Base-by-base conservation (phyloP, 345 rosid genomes). In the Bruguiera sexangula region DNA sequence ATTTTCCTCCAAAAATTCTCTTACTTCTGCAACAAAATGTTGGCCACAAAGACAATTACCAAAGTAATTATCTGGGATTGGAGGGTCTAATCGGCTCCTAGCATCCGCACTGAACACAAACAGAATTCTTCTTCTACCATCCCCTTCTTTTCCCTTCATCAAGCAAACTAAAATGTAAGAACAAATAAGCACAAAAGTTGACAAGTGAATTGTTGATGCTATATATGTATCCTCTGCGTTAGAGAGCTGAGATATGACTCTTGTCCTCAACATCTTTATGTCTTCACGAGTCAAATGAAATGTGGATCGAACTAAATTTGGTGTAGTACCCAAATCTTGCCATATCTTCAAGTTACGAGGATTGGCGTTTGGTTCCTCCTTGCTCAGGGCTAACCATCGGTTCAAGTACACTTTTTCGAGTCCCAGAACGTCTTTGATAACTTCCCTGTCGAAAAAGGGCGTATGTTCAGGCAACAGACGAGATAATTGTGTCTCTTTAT, bases 271-370 rank as follows among this genome's bases (percentile, higher is more conserved):
- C 21, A 6, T 39, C 3, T 16, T 8, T 21, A 74, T 30, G 32
- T 29, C 39, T 2, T 62, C 67, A 2, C 48, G 57, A 5, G 51
- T 51, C 22, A 74, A 2, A 22, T n/a, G 21, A 34, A 68, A 68
- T 1, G 69, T 63, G 3, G 69, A 53, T 21, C 69, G 58, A 55
- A 74, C 73, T 6, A 18, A 9, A 34, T 43, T 22, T 29, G 60
- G 27, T 2, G 55, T 46, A 6, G 6, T 26, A 37, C 10, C 8
- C 0, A 16, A 0, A 11, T 5, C 6, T 20, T 31, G 27, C 21
- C 21, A 3, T 34, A 63, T 6, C 67, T 68, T 55, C 73, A 68
- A 56, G 64, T 65, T 68, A 19, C 52, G 11, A n/a, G 73, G 63
- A 22, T 21, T 37, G 43, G 56, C n/a, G 9, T 73, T 15, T 1